Evolutionary conservation across 202 grass and related monocot species (phyloP).

Genomic region (Miscanthus sacchariflorus): DNA sequence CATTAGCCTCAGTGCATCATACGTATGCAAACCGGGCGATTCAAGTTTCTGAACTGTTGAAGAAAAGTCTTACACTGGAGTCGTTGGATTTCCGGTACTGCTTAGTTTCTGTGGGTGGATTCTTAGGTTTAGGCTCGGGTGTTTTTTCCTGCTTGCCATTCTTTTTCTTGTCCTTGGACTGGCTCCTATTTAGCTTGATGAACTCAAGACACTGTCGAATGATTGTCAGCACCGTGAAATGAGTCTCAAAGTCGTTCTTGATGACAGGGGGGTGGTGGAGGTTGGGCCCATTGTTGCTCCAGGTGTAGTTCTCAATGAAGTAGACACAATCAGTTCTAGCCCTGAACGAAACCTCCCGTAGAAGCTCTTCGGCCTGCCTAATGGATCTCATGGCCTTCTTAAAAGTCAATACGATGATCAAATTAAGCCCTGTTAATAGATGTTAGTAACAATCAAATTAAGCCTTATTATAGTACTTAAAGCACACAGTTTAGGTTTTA

Average conservation of each 20-base stretch:
- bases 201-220: constrained; percentile 91
- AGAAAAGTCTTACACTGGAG: constrained; percentile 36
- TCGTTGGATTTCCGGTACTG: constrained; percentile 13
- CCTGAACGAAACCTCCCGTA: constrained; percentile 75
- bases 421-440: constrained; percentile 67
- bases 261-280: constrained; percentile 54
- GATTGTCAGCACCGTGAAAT: constrained; percentile 76
- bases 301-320: constrained; percentile 92
- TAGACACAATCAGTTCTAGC: constrained; percentile 85
- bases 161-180: constrained; percentile 40
- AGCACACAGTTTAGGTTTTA: not conserved
- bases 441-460: constrained; percentile 19
- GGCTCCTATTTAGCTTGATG: constrained; percentile 70
- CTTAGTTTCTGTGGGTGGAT: constrained; percentile 28
- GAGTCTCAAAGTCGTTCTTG: constrained; percentile 83
- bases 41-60: constrained; percentile 23
- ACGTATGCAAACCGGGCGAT: constrained; percentile 14
- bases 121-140: not conserved
- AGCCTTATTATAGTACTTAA: not conserved
- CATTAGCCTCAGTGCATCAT: constrained; percentile 33
- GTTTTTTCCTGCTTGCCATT: constrained; percentile 3
- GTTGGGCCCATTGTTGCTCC: constrained; percentile 53
- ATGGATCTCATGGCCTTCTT: constrained; percentile 71
- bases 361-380: constrained; percentile 77
- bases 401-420: constrained; percentile 80